Conservation (phyloP, 306 rosid genomes). For the Prunus davidiana region DNA sequence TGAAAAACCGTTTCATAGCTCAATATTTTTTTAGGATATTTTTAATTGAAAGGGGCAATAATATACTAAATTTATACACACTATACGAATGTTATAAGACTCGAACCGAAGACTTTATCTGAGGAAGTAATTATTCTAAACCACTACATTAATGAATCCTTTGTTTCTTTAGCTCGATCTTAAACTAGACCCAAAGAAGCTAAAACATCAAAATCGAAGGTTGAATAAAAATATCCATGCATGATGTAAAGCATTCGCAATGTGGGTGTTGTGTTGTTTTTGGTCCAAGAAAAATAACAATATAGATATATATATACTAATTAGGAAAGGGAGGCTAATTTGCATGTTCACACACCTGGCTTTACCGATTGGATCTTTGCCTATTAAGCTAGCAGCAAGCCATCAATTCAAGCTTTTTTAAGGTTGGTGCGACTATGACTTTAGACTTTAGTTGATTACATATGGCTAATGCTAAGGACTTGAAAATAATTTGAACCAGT, state of each 20-base stretch:
- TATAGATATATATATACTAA: too few relatives aligned
- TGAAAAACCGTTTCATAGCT: not conserved
- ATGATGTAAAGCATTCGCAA: constrained; percentile 6
- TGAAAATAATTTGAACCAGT: not conserved
- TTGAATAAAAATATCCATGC: not conserved
- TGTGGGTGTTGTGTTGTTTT: not conserved
- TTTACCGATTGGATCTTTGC: not conserved
- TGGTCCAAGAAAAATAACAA: not conserved
- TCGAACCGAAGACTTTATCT: accelerated
- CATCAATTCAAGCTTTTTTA: not conserved
- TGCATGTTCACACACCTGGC: constrained; percentile 4
- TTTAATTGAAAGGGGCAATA: accelerated
- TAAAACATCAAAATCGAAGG: constrained; percentile 12
- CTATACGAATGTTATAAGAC: too few relatives aligned
- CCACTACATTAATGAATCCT: accelerated
- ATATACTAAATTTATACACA: too few relatives aligned
- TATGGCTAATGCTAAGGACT: not conserved
- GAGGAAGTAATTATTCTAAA: too few relatives aligned
- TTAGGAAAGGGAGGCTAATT: not conserved
- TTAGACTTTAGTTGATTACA: not conserved
- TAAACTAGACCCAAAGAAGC: not conserved
- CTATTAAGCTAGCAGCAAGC: not conserved
- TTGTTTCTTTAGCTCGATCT: too few relatives aligned
- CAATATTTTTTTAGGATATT: not conserved
- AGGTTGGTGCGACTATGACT: not conserved